phyloP scores from a whole-genome alignment of 306 rosid genomes.

The Trifolium subterraneum region DNA sequence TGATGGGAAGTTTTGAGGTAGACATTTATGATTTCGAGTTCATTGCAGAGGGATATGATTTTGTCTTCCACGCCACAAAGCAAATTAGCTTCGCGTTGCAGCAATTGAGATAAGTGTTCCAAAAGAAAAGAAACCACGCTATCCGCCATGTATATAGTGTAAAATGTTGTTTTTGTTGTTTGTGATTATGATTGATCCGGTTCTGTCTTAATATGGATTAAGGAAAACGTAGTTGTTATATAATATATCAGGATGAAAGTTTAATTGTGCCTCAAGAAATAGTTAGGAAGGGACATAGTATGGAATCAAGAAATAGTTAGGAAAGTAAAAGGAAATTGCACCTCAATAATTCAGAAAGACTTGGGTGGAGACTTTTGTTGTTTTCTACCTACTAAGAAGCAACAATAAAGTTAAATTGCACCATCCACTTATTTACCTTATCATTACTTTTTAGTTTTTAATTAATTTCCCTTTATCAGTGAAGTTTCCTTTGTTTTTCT shows the following conservation, averaged over 20 bases:
- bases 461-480: neutral
- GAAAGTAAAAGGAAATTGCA: neutral
- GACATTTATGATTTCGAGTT: neutral
- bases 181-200: neutral
- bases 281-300: neutral
- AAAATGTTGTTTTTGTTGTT: neutral
- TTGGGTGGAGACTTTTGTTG: neutral
- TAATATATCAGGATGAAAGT: neutral
- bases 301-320: neutral
- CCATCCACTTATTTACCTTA: neutral
- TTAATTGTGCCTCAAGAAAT: neutral
- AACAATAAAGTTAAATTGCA: constrained; percentile 6
- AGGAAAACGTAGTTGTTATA: neutral
- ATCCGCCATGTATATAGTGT: neutral
- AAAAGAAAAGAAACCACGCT: constrained; percentile 4
- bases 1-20: constrained; percentile 12
- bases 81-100: constrained; percentile 1
- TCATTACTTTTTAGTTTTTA: neutral
- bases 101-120: constrained; percentile 16
- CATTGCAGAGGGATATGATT: constrained; percentile 4
- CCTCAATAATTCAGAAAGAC: neutral
- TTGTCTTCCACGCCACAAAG: constrained; percentile 17
- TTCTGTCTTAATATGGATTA: neutral
- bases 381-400: neutral
- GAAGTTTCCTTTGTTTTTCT: neutral